These are phyloP conservation scores for Ormosia semicastrata DNA, from an alignment of 306 rosid genomes.

Conservation along the genomic window DNA sequence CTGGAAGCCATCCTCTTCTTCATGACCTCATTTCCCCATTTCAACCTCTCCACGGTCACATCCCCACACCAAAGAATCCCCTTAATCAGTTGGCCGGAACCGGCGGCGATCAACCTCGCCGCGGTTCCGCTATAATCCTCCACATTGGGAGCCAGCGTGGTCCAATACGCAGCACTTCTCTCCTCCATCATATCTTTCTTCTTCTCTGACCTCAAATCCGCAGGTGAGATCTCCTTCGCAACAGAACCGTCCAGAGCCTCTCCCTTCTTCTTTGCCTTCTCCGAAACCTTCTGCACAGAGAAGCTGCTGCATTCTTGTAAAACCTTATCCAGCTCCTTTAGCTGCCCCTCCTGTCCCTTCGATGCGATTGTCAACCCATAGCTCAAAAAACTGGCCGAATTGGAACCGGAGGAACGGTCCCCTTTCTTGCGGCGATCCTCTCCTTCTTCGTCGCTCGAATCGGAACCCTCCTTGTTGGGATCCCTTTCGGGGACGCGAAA, in stretches of 20 bases:
- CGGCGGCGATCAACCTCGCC: constrained; percentile 67
- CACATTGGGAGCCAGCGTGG: constrained; percentile 96
- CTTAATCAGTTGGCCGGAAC: constrained; percentile 73
- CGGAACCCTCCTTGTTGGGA: constrained; percentile 35
- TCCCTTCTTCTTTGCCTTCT: constrained; percentile 57
- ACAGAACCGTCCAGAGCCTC: constrained; percentile 64
- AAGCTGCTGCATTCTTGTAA: constrained; percentile 59
- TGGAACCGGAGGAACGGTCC: neutral
- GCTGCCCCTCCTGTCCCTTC: constrained; percentile 67
- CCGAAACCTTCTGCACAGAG: constrained; percentile 64
- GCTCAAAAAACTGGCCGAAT: constrained; percentile 38
- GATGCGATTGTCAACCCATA: constrained; percentile 88
- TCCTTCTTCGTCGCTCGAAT: constrained; percentile 45
- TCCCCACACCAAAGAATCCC: constrained; percentile 98
- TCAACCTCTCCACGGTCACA: constrained; percentile 85
- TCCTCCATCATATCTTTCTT: constrained; percentile 72
- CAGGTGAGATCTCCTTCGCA: constrained; percentile 64
- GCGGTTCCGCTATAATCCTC: constrained; percentile 77
- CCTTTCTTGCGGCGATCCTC: neutral
- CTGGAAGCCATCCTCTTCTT: constrained; percentile 57
- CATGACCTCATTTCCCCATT: constrained; percentile 79
- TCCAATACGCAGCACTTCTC: constrained; percentile 80
- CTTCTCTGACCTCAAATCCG: constrained; percentile 50
- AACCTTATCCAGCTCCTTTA: constrained; percentile 62
- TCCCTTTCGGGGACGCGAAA: constrained; percentile 25